Evolutionary conservation across 1,284 basidiomycete species (phyloP).

Genomic region (Schizopora paradoxa): DNA sequence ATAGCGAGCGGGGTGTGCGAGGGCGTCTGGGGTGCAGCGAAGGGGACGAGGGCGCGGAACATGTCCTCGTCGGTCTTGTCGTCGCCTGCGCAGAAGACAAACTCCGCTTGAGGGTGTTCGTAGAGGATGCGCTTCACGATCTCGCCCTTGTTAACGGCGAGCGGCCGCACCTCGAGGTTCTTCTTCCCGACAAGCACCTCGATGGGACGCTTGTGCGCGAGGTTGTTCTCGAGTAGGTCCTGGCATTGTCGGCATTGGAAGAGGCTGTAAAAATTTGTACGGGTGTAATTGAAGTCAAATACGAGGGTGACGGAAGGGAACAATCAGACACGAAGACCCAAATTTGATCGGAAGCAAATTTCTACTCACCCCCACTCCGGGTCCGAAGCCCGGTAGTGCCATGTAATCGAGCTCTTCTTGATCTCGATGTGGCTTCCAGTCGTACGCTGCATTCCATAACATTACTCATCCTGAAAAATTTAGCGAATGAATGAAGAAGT

Average conservation of each 20-base stretch:
- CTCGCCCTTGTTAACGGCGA: conserved; percentile 97
- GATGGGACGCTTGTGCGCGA: conserved; percentile 83
- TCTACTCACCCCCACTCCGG: conserved; percentile 87
- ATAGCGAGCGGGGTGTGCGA: neutral
- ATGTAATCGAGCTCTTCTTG: conserved; percentile 96
- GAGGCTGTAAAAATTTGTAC: conserved; percentile 39
- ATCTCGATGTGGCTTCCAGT: conserved; percentile 94
- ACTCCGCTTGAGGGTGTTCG: conserved; percentile 88
- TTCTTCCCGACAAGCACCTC: conserved; percentile 96
- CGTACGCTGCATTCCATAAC: conserved; percentile 51
- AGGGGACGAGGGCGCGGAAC: conserved; percentile 82
- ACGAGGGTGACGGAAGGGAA: conserved; percentile 29
- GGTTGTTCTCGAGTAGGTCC: conserved; percentile 89
- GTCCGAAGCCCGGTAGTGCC: conserved; percentile 94
- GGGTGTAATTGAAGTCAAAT: neutral
- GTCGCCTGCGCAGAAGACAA: conserved; percentile 96
- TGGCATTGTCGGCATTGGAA: conserved; percentile 97
- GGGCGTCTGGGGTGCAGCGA: conserved; percentile 39
- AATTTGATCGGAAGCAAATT: conserved; percentile 2
- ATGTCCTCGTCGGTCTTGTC: conserved; percentile 99
- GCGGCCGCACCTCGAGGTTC: conserved; percentile 94
- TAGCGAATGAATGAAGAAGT: neutral
- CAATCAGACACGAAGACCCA: conserved; percentile 9
- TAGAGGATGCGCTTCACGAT: conserved; percentile 94
- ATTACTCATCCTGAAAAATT: neutral